Conservation (phyloP, 139 green algal genomes). For the Chlamydomonas eustigma region DNA sequence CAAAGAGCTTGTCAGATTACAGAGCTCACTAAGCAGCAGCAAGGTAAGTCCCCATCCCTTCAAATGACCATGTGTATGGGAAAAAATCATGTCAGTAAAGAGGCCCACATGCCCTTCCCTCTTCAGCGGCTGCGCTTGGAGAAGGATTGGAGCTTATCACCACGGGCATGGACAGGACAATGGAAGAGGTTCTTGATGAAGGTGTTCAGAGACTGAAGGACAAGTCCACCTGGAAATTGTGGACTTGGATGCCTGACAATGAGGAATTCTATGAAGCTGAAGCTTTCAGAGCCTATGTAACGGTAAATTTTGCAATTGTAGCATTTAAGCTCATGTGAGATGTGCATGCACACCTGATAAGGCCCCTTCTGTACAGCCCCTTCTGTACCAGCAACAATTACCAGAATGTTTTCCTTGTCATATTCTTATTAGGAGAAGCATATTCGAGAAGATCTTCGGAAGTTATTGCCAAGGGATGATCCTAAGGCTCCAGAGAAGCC, state of each 20-base stretch:
- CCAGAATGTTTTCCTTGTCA: neutral
- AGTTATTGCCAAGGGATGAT: constrained; percentile 65
- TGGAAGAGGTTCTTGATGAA: constrained; percentile 68
- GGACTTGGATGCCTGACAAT: constrained; percentile 34
- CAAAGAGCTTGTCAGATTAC: constrained; percentile 35
- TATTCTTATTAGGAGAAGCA: constrained; percentile 46
- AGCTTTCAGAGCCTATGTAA: constrained; percentile 45
- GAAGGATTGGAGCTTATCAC: constrained; percentile 23
- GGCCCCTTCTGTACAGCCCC: too few species aligned
- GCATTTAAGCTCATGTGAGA: too few species aligned
- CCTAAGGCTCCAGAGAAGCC: constrained; percentile 63
- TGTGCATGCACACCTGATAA: too few species aligned
- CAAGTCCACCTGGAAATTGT: constrained; percentile 42
- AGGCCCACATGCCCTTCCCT: neutral
- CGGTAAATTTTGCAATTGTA: too few species aligned
- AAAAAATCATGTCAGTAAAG: neutral
- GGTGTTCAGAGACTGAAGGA: constrained; percentile 50
- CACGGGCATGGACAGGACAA: constrained; percentile 21
- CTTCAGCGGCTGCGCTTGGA: constrained; percentile 11
- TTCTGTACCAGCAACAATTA: too few species aligned
- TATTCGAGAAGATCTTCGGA: constrained; percentile 54
- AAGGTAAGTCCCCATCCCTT: constrained; percentile 9
- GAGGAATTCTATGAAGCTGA: constrained; percentile 59
- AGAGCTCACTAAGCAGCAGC: constrained; percentile 29
- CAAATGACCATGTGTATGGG: neutral